A percentile compares a stretch with the other conserved stretches of the same genome.
Evolutionary conservation across 768 basidiomycete genomes (phyloP).

Genomic region (Tylopilus cervinicoccineus): DNA sequence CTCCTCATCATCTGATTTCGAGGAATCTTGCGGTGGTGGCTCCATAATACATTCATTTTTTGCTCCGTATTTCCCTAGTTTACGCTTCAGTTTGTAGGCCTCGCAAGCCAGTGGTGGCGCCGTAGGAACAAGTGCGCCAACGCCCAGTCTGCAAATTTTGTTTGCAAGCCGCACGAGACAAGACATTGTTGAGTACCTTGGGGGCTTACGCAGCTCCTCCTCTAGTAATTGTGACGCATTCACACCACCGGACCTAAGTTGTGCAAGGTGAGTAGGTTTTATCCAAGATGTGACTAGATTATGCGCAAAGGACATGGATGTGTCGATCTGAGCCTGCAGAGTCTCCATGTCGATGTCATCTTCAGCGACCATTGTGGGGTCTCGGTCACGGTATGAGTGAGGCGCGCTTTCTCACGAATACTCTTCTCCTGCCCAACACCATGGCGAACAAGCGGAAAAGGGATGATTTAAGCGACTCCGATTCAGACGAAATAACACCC

Average conservation of each 20-base stretch:
- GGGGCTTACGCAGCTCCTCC: slow-evolving; percentile 64
- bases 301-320: slow-evolving; percentile 74
- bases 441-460: slow-evolving; percentile 53
- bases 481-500: slow-evolving; percentile 57
- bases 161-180: not conserved
- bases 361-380: slow-evolving; percentile 33
- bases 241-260: slow-evolving; percentile 26
- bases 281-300: slow-evolving; percentile 77
- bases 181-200: slow-evolving; percentile 44
- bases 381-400: not conserved
- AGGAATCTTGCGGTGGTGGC: slow-evolving; percentile 17
- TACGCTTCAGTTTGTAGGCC: slow-evolving; percentile 57
- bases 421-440: not conserved
- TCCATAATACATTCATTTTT: slow-evolving; percentile 45
- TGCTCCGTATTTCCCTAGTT: slow-evolving; percentile 46
- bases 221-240: slow-evolving; percentile 54
- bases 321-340: slow-evolving; percentile 79
- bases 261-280: slow-evolving; percentile 45
- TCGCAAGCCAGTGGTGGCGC: slow-evolving; percentile 45
- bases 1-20: slow-evolving; percentile 46
- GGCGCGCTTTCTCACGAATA: slow-evolving; percentile 20
- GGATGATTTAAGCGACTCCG: slow-evolving; percentile 45
- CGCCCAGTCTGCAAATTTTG: slow-evolving; percentile 54
- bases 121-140: slow-evolving; percentile 63
- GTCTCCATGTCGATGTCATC: slow-evolving; percentile 62